phyloP scores from a whole-genome alignment of 257 asterid genomes.

The Rubia yunnanensis region DNA sequence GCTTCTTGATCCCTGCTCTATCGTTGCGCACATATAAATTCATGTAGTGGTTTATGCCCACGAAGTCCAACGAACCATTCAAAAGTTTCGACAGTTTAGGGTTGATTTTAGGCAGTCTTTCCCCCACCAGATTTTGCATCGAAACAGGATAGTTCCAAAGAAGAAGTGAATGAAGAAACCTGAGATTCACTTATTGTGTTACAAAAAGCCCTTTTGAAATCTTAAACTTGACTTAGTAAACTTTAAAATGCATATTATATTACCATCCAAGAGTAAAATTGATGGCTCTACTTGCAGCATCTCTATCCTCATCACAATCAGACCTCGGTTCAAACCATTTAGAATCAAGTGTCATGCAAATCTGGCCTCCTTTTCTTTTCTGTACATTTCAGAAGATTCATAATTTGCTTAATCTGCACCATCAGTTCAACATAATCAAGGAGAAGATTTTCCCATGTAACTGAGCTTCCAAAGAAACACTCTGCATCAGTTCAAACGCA shows the following conservation, averaged over 20 bases:
- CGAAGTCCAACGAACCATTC: conserved; percentile 69
- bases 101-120: conserved; percentile 51
- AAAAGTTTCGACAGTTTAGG: conserved; percentile 30
- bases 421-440: too few relatives aligned
- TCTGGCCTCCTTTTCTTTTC: conserved; percentile 51
- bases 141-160: too few relatives aligned
- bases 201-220: background rate
- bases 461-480: too few relatives aligned
- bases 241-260: too few relatives aligned
- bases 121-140: conserved; percentile 66
- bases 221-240: background rate
- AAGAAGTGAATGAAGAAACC: conserved; percentile 92
- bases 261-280: conserved; percentile 87
- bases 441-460: too few relatives aligned
- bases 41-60: too few relatives aligned
- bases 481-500: too few relatives aligned
- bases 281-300: conserved; percentile 63
- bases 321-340: conserved; percentile 76
- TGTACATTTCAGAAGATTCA: conserved; percentile 14
- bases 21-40: too few relatives aligned
- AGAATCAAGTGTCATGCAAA: conserved; percentile 59
- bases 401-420: too few relatives aligned
- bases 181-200: conserved; percentile 26
- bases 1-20: too few relatives aligned
- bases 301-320: conserved; percentile 41